A percentile compares a stretch with the other conserved stretches of the same genome.
phyloP scores from a whole-genome alignment of 257 asterid species.

The Nicotiana tabacum region DNA sequence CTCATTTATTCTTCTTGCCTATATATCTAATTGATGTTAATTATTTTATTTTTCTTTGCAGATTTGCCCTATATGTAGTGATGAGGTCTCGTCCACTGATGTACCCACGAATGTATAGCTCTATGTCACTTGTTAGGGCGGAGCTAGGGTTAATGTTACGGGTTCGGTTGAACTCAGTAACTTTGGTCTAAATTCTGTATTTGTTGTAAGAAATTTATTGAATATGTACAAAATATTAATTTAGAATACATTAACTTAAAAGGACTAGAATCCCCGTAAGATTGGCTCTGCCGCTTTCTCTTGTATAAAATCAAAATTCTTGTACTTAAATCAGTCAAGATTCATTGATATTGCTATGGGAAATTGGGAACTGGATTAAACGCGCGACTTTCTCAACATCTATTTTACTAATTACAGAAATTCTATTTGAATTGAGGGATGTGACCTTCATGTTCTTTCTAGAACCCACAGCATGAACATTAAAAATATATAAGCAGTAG shows the following conservation, averaged over 20 bases:
- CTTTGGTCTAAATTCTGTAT: too few relatives aligned
- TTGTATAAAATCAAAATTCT: background rate
- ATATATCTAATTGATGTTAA: background rate
- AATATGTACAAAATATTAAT: too few relatives aligned
- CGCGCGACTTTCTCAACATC: background rate
- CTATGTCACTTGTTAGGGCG: background rate
- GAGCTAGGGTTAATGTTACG: too few relatives aligned
- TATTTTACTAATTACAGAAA: background rate
- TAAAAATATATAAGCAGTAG: too few relatives aligned
- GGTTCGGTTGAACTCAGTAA: too few relatives aligned
- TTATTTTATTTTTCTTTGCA: background rate
- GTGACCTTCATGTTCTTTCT: background rate
- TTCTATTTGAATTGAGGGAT: background rate
- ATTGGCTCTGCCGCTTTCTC: background rate
- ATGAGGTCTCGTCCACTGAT: conserved; percentile 35
- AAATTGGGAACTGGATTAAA: background rate
- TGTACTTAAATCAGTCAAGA: background rate
- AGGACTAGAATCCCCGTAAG: accelerated
- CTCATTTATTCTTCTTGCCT: background rate
- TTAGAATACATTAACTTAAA: too few relatives aligned
- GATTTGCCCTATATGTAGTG: conserved; percentile 60
- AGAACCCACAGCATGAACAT: too few relatives aligned
- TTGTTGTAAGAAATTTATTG: too few relatives aligned
- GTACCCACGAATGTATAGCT: conserved; percentile 15
- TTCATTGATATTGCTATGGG: background rate